Conservation (phyloP, 2,329 filamentous ascomycete species). For the Aspergillus sp. region DNA sequence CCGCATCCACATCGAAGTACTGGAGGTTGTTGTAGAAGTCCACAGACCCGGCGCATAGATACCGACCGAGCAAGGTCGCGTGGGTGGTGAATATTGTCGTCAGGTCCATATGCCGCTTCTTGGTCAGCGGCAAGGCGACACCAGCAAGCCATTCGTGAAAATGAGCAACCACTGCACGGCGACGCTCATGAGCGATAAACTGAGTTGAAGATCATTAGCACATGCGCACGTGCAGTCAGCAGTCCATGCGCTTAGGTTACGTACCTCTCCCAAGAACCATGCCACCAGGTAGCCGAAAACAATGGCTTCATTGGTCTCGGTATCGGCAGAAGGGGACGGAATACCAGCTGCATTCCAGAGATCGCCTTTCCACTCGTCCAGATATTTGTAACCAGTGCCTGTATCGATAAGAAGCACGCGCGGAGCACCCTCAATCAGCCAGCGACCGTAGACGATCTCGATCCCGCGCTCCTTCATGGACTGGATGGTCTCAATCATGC, state of each 20-base stretch:
- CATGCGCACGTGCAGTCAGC: neutral
- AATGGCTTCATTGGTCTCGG: conserved; percentile 96
- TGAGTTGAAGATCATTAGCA: conserved; percentile 42
- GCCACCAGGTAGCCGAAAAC: conserved; percentile 96
- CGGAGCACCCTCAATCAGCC: conserved; percentile 96
- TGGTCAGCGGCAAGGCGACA: conserved; percentile 86
- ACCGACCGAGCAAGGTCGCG: conserved; percentile 90
- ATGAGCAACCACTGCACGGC: conserved; percentile 90
- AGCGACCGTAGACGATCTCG: conserved; percentile 86
- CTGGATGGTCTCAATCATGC: conserved; percentile 78
- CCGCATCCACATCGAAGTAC: conserved; percentile 92
- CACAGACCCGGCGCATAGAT: conserved; percentile 94
- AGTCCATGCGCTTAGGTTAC: conserved; percentile 27
- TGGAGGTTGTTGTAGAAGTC: conserved; percentile 99
- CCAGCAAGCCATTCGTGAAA: conserved; percentile 99
- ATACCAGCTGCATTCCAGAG: conserved; percentile 92
- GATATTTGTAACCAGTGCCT: conserved; percentile 83
- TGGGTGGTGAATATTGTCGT: conserved; percentile 99
- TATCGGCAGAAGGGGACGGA: conserved; percentile 85
- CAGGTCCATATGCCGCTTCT: conserved; percentile 91
- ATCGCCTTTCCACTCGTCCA: conserved; percentile 97
- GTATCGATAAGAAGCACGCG: conserved; percentile 94
- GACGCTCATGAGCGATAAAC: conserved; percentile 93
- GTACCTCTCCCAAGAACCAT: conserved; percentile 96
- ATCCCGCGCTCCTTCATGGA: conserved; percentile 93